A percentile compares a stretch with the other conserved stretches of the same genome.
Evolutionary conservation across 1,284 basidiomycete genomes (phyloP).

Genomic region (Ustilago esculenta): DNA sequence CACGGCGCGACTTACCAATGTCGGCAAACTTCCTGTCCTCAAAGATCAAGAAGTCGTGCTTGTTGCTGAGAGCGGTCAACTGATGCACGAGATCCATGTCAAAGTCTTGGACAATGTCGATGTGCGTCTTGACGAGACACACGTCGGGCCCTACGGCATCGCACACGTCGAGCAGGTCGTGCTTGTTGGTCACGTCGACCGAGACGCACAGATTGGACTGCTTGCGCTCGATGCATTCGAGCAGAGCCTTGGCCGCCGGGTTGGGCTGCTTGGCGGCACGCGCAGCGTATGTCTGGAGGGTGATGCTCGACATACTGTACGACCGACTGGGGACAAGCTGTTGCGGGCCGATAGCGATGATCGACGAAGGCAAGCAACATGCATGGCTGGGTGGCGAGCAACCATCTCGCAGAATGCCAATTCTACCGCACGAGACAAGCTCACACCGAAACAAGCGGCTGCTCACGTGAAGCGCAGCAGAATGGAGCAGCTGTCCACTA

Average conservation of each 20-base stretch:
- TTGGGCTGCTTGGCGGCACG: conserved; percentile 55
- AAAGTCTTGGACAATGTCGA: conserved; percentile 95
- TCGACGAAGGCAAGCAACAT: conserved; percentile 31
- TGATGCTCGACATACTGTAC: conserved; percentile 40
- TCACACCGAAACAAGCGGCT: too few species aligned
- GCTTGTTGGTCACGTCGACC: conserved; percentile 87
- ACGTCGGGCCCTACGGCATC: conserved; percentile 87
- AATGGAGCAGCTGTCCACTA: too few species aligned
- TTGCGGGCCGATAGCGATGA: conserved; percentile 18
- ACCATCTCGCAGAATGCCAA: background rate
- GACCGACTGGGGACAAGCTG: background rate
- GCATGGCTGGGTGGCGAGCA: too few species aligned
- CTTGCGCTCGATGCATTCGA: conserved; percentile 87
- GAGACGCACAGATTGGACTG: conserved; percentile 91
- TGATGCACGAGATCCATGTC: conserved; percentile 77
- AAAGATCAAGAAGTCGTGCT: conserved; percentile 95
- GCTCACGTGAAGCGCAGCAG: too few species aligned
- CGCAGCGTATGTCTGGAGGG: conserved; percentile 48
- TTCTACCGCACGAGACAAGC: conserved; percentile 33
- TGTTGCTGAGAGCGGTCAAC: conserved; percentile 77
- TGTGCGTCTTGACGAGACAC: conserved; percentile 98
- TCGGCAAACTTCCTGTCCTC: conserved; percentile 99
- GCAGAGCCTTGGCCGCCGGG: conserved; percentile 69
- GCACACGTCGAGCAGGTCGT: conserved; percentile 84
- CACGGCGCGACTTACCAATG: conserved; percentile 75